These are phyloP conservation scores for Carnegiea gigantea DNA, from an alignment of 179 eudicot species.

Conservation along the genomic window DNA sequence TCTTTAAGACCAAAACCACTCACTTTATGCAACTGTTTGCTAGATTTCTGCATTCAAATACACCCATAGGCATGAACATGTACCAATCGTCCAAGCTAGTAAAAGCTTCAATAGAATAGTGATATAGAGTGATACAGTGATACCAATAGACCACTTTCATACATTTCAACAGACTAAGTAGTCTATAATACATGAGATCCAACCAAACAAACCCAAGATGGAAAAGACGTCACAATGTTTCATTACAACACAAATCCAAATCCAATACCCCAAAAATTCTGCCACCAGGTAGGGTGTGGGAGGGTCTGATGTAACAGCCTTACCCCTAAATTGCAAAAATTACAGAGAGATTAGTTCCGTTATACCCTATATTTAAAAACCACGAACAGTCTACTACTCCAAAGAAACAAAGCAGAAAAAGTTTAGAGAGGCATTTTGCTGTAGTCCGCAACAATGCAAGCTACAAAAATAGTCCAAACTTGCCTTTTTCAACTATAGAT, in stretches of 20 bases:
- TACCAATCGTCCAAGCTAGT: not conserved
- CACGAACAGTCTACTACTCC: too few relatives aligned
- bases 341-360: too few relatives aligned
- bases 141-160: not conserved
- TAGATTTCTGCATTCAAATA: conserved; percentile 34
- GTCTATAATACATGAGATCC: not conserved
- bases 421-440: too few relatives aligned
- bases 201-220: not conserved
- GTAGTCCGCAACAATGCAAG: too few relatives aligned
- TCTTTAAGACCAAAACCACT: conserved; percentile 40
- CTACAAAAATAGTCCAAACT: too few relatives aligned
- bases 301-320: too few relatives aligned
- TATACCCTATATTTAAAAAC: too few relatives aligned
- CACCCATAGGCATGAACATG: not conserved
- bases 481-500: too few relatives aligned
- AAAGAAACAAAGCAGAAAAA: too few relatives aligned
- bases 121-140: not conserved
- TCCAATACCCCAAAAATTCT: too few relatives aligned
- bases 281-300: too few relatives aligned
- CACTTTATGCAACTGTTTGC: conserved; percentile 26
- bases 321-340: too few relatives aligned
- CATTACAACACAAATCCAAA: not conserved
- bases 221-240: not conserved
- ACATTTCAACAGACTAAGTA: not conserved
- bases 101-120: not conserved